These are phyloP conservation scores for Stephania japonica DNA, from an alignment of 164 flowering plant genomes.

Conservation along the genomic window DNA sequence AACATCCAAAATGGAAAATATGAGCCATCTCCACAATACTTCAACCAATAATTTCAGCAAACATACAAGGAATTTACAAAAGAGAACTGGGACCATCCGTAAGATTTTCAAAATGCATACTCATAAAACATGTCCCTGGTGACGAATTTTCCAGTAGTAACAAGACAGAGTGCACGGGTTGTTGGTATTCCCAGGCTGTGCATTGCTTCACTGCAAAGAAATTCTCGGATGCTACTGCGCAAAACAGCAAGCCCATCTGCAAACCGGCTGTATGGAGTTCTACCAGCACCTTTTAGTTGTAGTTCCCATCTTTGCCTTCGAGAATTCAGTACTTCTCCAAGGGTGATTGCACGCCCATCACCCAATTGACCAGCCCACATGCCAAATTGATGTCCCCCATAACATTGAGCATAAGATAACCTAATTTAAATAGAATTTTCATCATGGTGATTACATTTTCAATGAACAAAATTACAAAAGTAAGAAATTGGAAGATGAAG, in stretches of 20 bases:
- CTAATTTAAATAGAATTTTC: conserved; percentile 28
- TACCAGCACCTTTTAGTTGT: conserved; percentile 98
- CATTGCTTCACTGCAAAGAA: conserved; percentile 99
- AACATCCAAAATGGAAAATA: background rate
- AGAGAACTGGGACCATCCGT: background rate
- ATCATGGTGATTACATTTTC: background rate
- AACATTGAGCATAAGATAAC: conserved; percentile 91
- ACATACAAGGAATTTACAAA: background rate
- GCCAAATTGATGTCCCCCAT: conserved; percentile 99
- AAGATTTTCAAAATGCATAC: conserved; percentile 39
- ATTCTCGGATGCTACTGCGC: conserved; percentile 95
- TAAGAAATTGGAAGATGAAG: background rate
- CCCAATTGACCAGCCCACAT: conserved; percentile 99
- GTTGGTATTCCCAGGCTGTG: conserved; percentile 88
- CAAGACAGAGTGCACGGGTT: conserved; percentile 94
- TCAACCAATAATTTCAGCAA: background rate
- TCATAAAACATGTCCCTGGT: conserved; percentile 98
- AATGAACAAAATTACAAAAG: background rate
- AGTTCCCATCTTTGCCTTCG: conserved; percentile 89
- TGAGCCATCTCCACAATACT: background rate
- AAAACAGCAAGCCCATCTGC: conserved; percentile 99
- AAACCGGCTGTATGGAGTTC: conserved; percentile 97
- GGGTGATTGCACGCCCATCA: conserved; percentile 95
- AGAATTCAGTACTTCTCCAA: conserved; percentile 82
- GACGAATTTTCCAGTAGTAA: conserved; percentile 87